phyloP scores from a whole-genome alignment of 176 grass and related monocot species.

The Alopecurus myosuroides region DNA sequence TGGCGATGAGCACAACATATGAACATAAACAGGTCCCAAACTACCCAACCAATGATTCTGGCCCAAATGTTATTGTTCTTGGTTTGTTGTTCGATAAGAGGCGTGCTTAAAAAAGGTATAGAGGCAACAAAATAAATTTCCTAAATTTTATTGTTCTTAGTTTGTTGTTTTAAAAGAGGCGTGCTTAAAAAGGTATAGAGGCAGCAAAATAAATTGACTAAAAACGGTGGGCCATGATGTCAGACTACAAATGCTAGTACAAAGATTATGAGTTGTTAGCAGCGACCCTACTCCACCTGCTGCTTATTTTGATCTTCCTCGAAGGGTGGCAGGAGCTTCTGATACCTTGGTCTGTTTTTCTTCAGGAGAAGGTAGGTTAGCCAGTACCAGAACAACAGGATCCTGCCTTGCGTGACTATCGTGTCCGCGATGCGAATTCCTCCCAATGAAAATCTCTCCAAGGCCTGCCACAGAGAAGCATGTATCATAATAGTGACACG shows the following conservation, averaged over 20 bases:
- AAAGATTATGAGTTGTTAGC: neutral
- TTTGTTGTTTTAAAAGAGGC: neutral
- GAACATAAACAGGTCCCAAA: neutral
- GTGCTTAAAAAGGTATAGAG: too few species aligned
- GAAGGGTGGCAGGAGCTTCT: conserved; percentile 52
- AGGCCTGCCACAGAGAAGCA: conserved; percentile 43
- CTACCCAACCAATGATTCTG: neutral
- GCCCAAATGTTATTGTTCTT: too few species aligned
- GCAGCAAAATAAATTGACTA: neutral
- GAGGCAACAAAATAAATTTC: too few species aligned
- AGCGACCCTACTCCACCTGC: neutral
- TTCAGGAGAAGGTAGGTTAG: conserved; percentile 85
- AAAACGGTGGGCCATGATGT: neutral
- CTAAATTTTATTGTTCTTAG: neutral
- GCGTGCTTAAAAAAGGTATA: too few species aligned
- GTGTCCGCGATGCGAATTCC: conserved; percentile 61
- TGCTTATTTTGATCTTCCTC: conserved; percentile 34
- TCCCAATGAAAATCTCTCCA: conserved; percentile 83
- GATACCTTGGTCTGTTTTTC: conserved; percentile 88
- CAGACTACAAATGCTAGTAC: neutral
- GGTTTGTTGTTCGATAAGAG: too few species aligned
- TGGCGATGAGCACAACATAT: neutral
- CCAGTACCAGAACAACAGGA: conserved; percentile 94
- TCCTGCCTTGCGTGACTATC: conserved; percentile 63
- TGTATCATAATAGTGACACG: neutral